A percentile compares a stretch with the other conserved stretches of the same genome.
Evolutionary conservation across 2,329 filamentous ascomycete genomes (phyloP).

Genomic region (Leptographium procerum): DNA sequence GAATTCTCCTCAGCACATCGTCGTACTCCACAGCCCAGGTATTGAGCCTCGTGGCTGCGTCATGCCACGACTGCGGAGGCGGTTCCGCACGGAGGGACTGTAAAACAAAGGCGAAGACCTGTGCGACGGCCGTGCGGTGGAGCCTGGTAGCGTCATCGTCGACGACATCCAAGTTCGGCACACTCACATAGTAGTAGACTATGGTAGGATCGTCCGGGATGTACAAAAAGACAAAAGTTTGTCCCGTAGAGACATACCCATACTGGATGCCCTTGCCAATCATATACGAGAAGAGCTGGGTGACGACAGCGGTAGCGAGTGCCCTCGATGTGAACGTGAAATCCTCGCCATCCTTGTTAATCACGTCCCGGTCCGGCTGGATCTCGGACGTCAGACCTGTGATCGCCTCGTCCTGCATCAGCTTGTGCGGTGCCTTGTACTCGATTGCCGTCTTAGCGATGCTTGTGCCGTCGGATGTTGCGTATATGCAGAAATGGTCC

Average conservation of each 20-base stretch:
- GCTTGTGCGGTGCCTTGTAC: constrained; percentile 27
- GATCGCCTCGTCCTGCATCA: constrained; percentile 20
- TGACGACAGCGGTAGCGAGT: constrained; percentile 25
- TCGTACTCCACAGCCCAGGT: not conserved
- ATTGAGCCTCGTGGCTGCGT: not conserved
- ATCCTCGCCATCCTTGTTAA: constrained; percentile 21
- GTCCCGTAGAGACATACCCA: constrained; percentile 22
- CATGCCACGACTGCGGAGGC: not conserved
- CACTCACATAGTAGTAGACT: not conserved
- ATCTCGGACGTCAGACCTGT: constrained; percentile 23
- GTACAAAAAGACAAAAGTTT: not conserved
- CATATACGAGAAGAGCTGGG: constrained; percentile 24
- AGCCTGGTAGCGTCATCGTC: not conserved
- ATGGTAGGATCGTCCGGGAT: not conserved
- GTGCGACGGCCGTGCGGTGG: not conserved
- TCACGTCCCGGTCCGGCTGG: constrained; percentile 19
- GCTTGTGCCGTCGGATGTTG: not conserved
- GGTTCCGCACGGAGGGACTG: not conserved
- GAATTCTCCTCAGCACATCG: not conserved
- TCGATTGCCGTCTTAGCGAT: constrained; percentile 22
- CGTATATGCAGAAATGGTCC: not conserved
- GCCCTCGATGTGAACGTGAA: constrained; percentile 18
- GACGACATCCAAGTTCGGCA: constrained; percentile 6
- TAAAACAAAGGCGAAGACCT: not conserved
- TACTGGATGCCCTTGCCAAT: constrained; percentile 22